These are phyloP conservation scores for Crithidia acanthocephali DNA, from an alignment of 208 protist species.

Conservation along the genomic window DNA sequence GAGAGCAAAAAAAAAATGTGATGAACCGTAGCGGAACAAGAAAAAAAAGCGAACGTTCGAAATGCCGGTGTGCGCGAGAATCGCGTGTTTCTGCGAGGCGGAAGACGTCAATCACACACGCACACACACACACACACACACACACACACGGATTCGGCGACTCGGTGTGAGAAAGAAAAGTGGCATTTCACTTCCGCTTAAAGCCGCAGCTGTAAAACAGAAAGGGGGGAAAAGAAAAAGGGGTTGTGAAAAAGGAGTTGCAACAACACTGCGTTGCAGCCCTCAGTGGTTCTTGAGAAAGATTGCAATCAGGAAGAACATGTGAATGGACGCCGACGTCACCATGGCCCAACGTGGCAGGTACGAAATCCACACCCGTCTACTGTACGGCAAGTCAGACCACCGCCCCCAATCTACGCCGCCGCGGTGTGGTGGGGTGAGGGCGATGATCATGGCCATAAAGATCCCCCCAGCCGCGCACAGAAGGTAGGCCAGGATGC, in stretches of 20 bases:
- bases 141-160: too few relatives aligned
- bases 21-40: too few relatives aligned
- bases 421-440: constrained; percentile 30
- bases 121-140: constrained; percentile 4
- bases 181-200: too few relatives aligned
- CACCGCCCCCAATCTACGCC: constrained; percentile 45
- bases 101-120: neutral
- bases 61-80: too few relatives aligned
- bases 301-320: constrained; percentile 17
- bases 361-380: constrained; percentile 39
- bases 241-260: too few relatives aligned
- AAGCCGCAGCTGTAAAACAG: too few relatives aligned
- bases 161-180: too few relatives aligned
- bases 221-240: too few relatives aligned
- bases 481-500: constrained; percentile 12
- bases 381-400: constrained; percentile 29
- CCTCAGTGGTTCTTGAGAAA: constrained; percentile 47
- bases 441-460: constrained; percentile 42
- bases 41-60: too few relatives aligned
- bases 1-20: too few relatives aligned
- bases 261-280: neutral
- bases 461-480: constrained; percentile 31
- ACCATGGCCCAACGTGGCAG: constrained; percentile 51
- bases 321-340: constrained; percentile 27
- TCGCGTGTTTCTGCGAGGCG: too few relatives aligned